phyloP scores from a whole-genome alignment of 176 grass and related monocot genomes.

The Hordeum marinum region DNA sequence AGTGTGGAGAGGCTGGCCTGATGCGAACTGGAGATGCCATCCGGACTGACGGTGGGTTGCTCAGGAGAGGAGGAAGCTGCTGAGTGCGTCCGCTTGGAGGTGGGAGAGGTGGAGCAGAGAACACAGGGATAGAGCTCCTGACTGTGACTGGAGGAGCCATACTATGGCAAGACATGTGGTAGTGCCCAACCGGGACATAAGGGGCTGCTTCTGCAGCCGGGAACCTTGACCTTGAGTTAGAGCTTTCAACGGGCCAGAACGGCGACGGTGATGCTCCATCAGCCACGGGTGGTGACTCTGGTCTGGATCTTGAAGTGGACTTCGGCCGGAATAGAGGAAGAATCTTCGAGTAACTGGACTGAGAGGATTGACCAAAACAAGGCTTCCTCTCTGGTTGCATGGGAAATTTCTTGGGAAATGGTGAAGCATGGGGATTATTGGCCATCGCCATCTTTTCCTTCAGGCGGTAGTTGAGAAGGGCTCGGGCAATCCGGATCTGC shows the following conservation, averaged over 20 bases:
- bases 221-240: conserved; percentile 57
- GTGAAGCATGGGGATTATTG: conserved; percentile 71
- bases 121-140: conserved; percentile 86
- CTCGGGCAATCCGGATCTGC: conserved; percentile 92
- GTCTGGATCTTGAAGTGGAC: conserved; percentile 56
- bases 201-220: conserved; percentile 67
- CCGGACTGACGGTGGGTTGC: conserved; percentile 49
- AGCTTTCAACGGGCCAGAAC: conserved; percentile 23
- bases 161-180: conserved; percentile 61
- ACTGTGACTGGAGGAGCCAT: conserved; percentile 96
- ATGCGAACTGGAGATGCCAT: conserved; percentile 89
- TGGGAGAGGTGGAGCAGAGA: conserved; percentile 88
- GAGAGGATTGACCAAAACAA: conserved; percentile 48
- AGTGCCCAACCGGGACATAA: conserved; percentile 91
- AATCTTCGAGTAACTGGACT: conserved; percentile 81
- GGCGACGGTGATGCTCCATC: conserved; percentile 35
- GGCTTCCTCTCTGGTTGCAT: conserved; percentile 62
- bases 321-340: conserved; percentile 84
- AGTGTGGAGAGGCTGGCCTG: conserved; percentile 64
- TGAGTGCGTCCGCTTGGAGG: conserved; percentile 45
- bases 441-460: conserved; percentile 95
- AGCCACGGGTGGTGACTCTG: conserved; percentile 38
- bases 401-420: conserved; percentile 96
- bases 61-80: conserved; percentile 71
- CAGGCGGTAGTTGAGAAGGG: conserved; percentile 87